Percentiles rank a stretch among this genome's conserved stretches.
Evolutionary conservation across 352 stramenopile genomes (phyloP).

Genomic region (Globisporangium irregulare): DNA sequence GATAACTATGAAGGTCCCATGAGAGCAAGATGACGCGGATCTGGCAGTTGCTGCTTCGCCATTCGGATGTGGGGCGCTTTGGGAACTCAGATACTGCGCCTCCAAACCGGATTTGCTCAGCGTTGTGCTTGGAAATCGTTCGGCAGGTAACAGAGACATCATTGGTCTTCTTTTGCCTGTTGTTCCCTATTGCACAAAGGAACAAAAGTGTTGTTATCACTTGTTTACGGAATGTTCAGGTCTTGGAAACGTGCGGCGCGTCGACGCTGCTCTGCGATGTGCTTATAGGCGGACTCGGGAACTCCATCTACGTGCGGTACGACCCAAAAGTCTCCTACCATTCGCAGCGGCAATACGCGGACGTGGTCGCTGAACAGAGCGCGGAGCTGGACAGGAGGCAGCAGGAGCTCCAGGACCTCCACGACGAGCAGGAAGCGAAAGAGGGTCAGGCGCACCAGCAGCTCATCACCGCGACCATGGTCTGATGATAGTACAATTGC

Average conservation of each 20-base stretch:
- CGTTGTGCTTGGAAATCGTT: conserved; percentile 51
- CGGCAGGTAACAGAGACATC: conserved; percentile 22
- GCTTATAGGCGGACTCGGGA: conserved; percentile 50
- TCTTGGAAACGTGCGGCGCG: conserved; percentile 31
- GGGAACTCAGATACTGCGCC: conserved; percentile 15
- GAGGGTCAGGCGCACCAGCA: conserved; percentile 30
- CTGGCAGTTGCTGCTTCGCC: conserved; percentile 57
- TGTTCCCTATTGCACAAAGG: not conserved
- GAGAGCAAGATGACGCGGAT: conserved; percentile 52
- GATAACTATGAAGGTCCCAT: conserved; percentile 17
- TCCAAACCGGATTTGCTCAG: conserved; percentile 57
- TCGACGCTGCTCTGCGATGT: conserved; percentile 39
- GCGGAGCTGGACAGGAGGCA: conserved; percentile 13
- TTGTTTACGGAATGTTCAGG: conserved; percentile 11
- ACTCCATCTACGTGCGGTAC: conserved; percentile 60
- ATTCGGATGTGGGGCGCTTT: conserved; percentile 58
- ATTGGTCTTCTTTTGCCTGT: not conserved
- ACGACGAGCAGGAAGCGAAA: conserved; percentile 11
- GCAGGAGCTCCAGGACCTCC: conserved; percentile 19
- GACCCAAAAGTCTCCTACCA: conserved; percentile 33
- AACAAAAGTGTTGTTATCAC: not conserved
- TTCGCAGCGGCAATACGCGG: conserved; percentile 41
- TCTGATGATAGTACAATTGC: not conserved
- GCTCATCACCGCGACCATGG: conserved; percentile 22
- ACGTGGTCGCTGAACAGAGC: conserved; percentile 27